A percentile compares a stretch with the other conserved stretches of the same genome.
Conservation (phyloP, 768 basidiomycete genomes). For the Phylloporus sp. region DNA sequence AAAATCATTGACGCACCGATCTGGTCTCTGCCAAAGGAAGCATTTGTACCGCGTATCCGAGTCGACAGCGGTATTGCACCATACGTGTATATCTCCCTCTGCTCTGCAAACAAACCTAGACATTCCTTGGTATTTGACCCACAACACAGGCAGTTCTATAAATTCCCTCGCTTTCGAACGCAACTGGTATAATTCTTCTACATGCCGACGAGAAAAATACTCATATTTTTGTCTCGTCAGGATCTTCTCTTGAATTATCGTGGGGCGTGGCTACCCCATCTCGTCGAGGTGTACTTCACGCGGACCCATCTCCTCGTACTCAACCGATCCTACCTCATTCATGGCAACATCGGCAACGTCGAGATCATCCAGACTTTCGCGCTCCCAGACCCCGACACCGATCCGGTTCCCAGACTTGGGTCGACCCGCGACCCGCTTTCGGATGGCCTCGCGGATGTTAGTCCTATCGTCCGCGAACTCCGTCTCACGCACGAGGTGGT, state of each 20-base stretch:
- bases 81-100: slow-evolving; percentile 15
- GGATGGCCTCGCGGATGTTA: background rate
- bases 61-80: slow-evolving; percentile 9
- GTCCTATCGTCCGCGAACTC: slow-evolving; percentile 6
- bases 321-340: slow-evolving; percentile 12
- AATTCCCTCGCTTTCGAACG: slow-evolving; percentile 18
- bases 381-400: slow-evolving; percentile 10
- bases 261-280: slow-evolving; percentile 18
- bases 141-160: slow-evolving; percentile 14
- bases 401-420: background rate
- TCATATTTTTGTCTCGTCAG: background rate
- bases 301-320: slow-evolving; percentile 16
- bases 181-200: slow-evolving; percentile 5
- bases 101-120: slow-evolving; percentile 6
- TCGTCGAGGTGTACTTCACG: slow-evolving; percentile 14
- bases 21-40: slow-evolving; percentile 8
- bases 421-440: background rate
- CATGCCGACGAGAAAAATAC: background rate
- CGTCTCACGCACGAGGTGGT: slow-evolving; percentile 19
- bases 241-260: slow-evolving; percentile 14
- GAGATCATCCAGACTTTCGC: slow-evolving; percentile 21
- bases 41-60: slow-evolving; percentile 10
- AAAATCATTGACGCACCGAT: slow-evolving; percentile 15
- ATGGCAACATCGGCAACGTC: background rate
- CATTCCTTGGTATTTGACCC: slow-evolving; percentile 16